These are phyloP conservation scores for Hemisphaericaspora lyxosophila DNA, from an alignment of 1,139 yeast species.

Conservation along the genomic window DNA sequence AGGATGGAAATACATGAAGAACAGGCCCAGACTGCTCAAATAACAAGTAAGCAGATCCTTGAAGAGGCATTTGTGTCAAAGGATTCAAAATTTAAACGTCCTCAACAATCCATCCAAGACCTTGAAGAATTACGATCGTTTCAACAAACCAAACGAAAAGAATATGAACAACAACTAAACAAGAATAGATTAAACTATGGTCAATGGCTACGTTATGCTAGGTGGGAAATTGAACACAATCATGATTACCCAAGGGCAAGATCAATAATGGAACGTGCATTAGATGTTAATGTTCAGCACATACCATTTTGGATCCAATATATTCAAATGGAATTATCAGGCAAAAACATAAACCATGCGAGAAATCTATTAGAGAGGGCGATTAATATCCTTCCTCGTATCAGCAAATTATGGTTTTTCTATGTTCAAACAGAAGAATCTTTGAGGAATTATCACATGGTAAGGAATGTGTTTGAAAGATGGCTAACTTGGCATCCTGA, in stretches of 20 bases:
- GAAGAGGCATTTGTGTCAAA: slow-evolving; percentile 35
- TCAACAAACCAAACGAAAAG: slow-evolving; percentile 75
- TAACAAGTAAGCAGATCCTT: slow-evolving; percentile 41
- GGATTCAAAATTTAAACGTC: slow-evolving; percentile 25
- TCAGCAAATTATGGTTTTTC: slow-evolving; percentile 84
- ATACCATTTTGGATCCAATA: slow-evolving; percentile 88
- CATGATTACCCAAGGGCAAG: slow-evolving; percentile 75
- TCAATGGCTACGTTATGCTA: slow-evolving; percentile 92
- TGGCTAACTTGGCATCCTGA: slow-evolving; percentile 82
- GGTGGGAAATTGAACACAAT: slow-evolving; percentile 76
- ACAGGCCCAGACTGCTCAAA: slow-evolving; percentile 13
- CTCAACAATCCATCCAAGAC: slow-evolving; percentile 63
- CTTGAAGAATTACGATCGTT: slow-evolving; percentile 74
- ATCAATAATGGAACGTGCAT: slow-evolving; percentile 84
- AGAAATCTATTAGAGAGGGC: slow-evolving; percentile 82
- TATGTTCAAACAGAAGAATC: slow-evolving; percentile 83
- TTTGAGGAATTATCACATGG: slow-evolving; percentile 60
- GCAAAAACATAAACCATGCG: slow-evolving; percentile 81
- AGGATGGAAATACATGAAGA: neutral
- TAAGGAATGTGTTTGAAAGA: slow-evolving; percentile 66
- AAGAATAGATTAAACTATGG: slow-evolving; percentile 77
- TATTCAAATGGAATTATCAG: slow-evolving; percentile 72
- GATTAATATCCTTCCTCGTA: slow-evolving; percentile 68
- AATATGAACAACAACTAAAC: slow-evolving; percentile 81
- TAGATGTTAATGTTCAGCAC: slow-evolving; percentile 70